Percentiles rank a stretch among this genome's conserved stretches.
These are phyloP conservation scores for Phyllosticta paracitricarpa DNA, from an alignment of 2,329 filamentous ascomycete genomes.

Conservation along the genomic window DNA sequence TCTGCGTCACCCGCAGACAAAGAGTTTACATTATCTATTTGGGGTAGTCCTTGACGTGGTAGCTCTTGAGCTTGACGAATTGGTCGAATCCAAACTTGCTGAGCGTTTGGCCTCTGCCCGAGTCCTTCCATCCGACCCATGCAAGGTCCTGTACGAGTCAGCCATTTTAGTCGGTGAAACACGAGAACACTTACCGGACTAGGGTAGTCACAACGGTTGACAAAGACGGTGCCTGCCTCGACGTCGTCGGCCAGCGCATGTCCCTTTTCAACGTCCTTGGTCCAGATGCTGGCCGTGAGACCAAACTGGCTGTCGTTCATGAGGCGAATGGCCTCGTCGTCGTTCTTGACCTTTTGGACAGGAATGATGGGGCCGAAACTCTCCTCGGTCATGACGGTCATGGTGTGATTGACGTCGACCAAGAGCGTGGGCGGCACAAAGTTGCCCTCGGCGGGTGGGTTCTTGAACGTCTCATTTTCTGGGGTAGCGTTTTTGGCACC, in stretches of 20 bases:
- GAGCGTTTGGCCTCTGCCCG: constrained; percentile 81
- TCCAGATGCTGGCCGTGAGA: constrained; percentile 95
- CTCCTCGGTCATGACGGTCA: constrained; percentile 87
- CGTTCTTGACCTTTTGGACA: constrained; percentile 73
- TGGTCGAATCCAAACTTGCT: constrained; percentile 89
- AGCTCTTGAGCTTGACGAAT: constrained; percentile 94
- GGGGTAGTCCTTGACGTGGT: constrained; percentile 74
- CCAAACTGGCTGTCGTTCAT: constrained; percentile 97
- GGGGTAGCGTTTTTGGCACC: constrained; percentile 81
- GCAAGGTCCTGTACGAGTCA: constrained; percentile 59
- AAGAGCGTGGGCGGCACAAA: constrained; percentile 81
- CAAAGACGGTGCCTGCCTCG: constrained; percentile 90
- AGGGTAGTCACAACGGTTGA: constrained; percentile 88
- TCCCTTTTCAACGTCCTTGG: constrained; percentile 68
- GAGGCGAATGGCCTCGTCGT: constrained; percentile 68
- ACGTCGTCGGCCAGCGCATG: constrained; percentile 69
- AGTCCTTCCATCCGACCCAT: constrained; percentile 98
- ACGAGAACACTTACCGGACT: constrained; percentile 60
- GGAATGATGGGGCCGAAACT: constrained; percentile 91
- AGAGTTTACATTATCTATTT: constrained; percentile 30
- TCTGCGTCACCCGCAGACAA: background rate
- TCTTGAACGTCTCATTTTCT: constrained; percentile 65
- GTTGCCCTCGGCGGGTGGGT: constrained; percentile 67
- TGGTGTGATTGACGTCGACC: constrained; percentile 66
- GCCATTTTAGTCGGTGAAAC: constrained; percentile 14